Base-by-base conservation (phyloP, 805 yeast genomes). In the Lipomyces japonicus region DNA sequence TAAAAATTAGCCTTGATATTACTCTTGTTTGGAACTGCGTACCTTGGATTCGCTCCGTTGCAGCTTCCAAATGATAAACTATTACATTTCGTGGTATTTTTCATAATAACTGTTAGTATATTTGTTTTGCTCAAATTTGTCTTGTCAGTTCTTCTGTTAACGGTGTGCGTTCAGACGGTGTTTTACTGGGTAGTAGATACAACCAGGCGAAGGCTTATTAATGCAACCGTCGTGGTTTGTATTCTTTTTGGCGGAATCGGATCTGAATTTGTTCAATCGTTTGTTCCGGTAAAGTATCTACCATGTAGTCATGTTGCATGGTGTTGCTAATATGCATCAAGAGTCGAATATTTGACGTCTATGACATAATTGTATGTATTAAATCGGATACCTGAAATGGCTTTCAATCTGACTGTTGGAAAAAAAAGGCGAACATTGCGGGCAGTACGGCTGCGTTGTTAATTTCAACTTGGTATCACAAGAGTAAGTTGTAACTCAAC, bases 151-250 rank as follows among this genome's bases (percentile, higher is more conserved):
- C 21, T 18, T 14, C 16, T n/a, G 7, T n/a, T n/a, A n/a, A n/a
- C n/a, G n/a, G 7, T 19, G 21, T 6, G 37, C 9, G 21, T 34
- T n/a, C 7, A 56, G 61, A 46, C 67, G 21, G 53, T 61, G n/a
- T 69, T 72, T 51, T 71, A 72, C 64, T 71, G 76, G 76, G 60
- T 69, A 21, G 50, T 71, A 4, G 75, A 71, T 47, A 54, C 69
- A 6, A 53, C 69, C 3, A 61, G 75, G 10, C 62, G 66, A 42
- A 61, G 73, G 19, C 62, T 68, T 16, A 61, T 67, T 39, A 62
- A 69, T 28, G 47, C 67, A 18, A 67, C 75, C 3, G 31, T 67
- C 12, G 39, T 64, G 14, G 68, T 65, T 3, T 68, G 73, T 46
- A 57, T 68, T 23, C 38, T 60, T 7, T 31, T 61, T 7, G 73